phyloP scores from a whole-genome alignment of 225 moss, liverwort and hornwort genomes.

The Climacium dendroides region DNA sequence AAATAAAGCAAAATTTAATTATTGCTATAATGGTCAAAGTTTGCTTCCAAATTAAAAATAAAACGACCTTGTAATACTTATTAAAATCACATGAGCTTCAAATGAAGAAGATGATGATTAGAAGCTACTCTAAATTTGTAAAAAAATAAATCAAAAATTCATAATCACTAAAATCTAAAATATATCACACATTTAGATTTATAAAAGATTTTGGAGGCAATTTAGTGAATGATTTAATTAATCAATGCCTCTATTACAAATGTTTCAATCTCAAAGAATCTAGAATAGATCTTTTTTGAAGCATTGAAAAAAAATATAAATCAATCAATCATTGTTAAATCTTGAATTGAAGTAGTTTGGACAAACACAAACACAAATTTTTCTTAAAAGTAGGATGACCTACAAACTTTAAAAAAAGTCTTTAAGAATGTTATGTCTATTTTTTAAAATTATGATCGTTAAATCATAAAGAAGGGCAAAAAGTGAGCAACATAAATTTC shows the following conservation, averaged over 20 bases:
- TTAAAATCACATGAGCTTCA: not conserved
- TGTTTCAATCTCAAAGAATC: not conserved
- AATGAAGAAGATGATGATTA: not conserved
- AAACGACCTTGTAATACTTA: not conserved
- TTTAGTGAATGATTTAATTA: not conserved
- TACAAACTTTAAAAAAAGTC: not conserved
- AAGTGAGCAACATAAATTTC: not conserved
- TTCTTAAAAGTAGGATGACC: not conserved
- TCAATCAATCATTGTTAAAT: too few species aligned
- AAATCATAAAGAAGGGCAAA: not conserved
- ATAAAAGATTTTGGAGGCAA: not conserved
- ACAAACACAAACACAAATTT: too few species aligned
- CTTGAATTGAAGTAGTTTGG: too few species aligned
- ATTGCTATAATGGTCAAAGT: too few species aligned
- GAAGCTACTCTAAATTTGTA: not conserved
- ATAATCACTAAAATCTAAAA: not conserved
- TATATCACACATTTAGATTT: not conserved
- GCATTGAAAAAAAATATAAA: not conserved
- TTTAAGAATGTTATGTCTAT: not conserved
- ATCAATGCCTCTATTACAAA: not conserved
- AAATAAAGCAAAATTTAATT: too few species aligned
- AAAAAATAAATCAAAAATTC: not conserved
- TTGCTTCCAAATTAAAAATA: not conserved
- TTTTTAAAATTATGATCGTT: not conserved
- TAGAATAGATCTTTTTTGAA: not conserved